A percentile compares a stretch with the other conserved stretches of the same genome.
phyloP scores from a whole-genome alignment of 345 rosid species.

The thale cress (Arabidopsis thaliana) region TAIR10.1 NC_003075.7:12505501-12506000 shows the following conservation, averaged over 20 bases:
- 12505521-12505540: conserved; percentile 30
- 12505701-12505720: neutral
- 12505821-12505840: conserved; percentile 11
- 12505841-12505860: conserved; percentile 39
- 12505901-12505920: conserved; percentile 32
- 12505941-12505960: conserved; percentile 28
- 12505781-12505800: conserved; percentile 22
- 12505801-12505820: neutral
- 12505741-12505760: conserved; percentile 7
- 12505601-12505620: conserved; percentile 47
- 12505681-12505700: neutral
- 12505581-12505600: conserved; percentile 48
- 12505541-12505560: conserved; percentile 35
- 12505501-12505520: conserved; percentile 27
- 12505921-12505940: conserved; percentile 43
- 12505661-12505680: conserved; percentile 24
- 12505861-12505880: conserved; percentile 47
- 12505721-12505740: neutral
- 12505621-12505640: conserved; percentile 47
- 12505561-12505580: conserved; percentile 40
- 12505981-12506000: conserved; percentile 3
- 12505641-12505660: conserved; percentile 40
- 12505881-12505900: conserved; percentile 43
- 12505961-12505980: neutral
- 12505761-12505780: conserved; percentile 15